Evolutionary conservation across 2,329 filamentous ascomycete genomes (phyloP), one percentile per base, ranked within the genome.

Genomic region (Colletotrichum nymphaeae): DNA sequence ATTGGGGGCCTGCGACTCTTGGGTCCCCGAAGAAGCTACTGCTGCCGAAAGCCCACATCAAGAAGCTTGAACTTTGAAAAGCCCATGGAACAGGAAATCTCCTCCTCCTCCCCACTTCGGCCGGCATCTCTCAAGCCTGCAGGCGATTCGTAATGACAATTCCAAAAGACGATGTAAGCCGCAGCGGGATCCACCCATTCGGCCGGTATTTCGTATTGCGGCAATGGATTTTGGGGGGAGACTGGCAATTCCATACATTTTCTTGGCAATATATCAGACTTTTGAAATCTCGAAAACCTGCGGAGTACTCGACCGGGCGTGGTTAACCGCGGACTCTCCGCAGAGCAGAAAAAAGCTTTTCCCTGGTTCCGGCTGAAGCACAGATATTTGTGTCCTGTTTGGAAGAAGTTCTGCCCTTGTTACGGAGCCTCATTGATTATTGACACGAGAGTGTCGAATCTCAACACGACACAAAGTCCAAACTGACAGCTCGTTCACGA

Each of bases 21-120:
- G 12, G 35, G n/a, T 32, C 32, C 30, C 49, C 59, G 49, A 46
- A 53, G 32, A 35, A 49, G 26, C 24, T 26, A 57, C 37, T 28
- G 32, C 30, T 37, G 26, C 55, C 62, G 55, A 68, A 68, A 37
- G 30, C 60, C 67, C 67, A 65, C 67, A 69, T 64, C 26, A 12
- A 56, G 24, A 69, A 35, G 53, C 67, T 59, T 64, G 60, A 26
- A 53, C 14, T 42, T 42, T 42, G 37, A 42, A 42, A 19, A 14
- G 32, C 32, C 37, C 5, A 42, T 42, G 37, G 14, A 24, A 24
- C 24, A 24, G 24, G 24, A 16, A 42, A 42, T 42, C 37, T 42
- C 37, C 14, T 42, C 32, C 32, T 42, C 37, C 37, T 16, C 37
- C 37, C 35, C 37, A 19, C 37, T 11, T 14, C 37, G 16, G 14